Conservation (phyloP, 2,329 filamentous ascomycete genomes). For the Graphilbum fragrans region DNA sequence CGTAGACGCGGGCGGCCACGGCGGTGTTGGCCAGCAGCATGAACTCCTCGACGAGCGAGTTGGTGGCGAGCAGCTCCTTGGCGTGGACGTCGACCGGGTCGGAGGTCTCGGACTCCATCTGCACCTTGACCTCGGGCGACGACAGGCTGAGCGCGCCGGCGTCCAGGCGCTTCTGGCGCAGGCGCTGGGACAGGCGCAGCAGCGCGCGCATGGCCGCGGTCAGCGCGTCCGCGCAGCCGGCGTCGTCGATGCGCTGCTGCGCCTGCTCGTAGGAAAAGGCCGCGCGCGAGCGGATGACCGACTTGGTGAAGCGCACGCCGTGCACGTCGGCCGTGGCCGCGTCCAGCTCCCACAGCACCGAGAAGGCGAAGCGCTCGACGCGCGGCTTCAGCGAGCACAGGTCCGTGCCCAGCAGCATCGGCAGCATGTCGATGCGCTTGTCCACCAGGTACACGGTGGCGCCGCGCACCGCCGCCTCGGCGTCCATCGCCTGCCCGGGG, state of each 20-base stretch:
- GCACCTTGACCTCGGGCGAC: slow-evolving; percentile 94
- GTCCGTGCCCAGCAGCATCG: slow-evolving; percentile 89
- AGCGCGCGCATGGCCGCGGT: slow-evolving; percentile 82
- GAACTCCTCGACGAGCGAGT: slow-evolving; percentile 96
- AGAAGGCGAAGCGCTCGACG: slow-evolving; percentile 87
- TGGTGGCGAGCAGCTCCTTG: slow-evolving; percentile 87
- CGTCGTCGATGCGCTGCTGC: slow-evolving; percentile 85
- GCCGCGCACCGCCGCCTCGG: slow-evolving; percentile 83
- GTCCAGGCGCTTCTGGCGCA: slow-evolving; percentile 92
- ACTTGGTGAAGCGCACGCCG: slow-evolving; percentile 83
- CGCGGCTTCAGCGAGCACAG: slow-evolving; percentile 94
- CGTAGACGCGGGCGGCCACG: slow-evolving; percentile 81
- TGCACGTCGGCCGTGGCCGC: slow-evolving; percentile 68
- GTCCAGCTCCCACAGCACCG: slow-evolving; percentile 79
- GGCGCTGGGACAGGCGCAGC: slow-evolving; percentile 78
- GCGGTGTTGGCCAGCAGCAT: slow-evolving; percentile 98
- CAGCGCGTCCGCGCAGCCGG: slow-evolving; percentile 75
- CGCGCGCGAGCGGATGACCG: slow-evolving; percentile 90
- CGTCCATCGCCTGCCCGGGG: slow-evolving; percentile 93
- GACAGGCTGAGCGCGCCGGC: slow-evolving; percentile 90
- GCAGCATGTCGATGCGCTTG: slow-evolving; percentile 99
- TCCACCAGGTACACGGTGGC: slow-evolving; percentile 97
- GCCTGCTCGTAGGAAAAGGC: slow-evolving; percentile 97
- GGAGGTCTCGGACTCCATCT: slow-evolving; percentile 75
- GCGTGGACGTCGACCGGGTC: slow-evolving; percentile 95